Evolutionary conservation across 768 basidiomycete genomes (phyloP), one percentile per base, ranked within the genome.

Genomic region (Mycena amicta): DNA sequence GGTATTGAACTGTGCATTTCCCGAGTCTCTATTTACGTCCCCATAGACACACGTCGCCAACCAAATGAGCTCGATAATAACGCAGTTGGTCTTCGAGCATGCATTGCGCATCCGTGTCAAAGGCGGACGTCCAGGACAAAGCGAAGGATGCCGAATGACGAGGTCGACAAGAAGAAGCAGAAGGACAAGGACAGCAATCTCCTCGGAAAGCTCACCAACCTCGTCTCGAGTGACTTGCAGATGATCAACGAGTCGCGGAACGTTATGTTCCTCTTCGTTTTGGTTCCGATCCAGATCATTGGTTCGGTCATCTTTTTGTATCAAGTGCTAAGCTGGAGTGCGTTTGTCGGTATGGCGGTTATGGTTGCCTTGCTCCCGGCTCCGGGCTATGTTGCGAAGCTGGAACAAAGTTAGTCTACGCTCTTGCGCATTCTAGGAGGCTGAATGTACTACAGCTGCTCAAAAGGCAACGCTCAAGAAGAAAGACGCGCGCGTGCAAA

Each of bases 171-270:
- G 39, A 53, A 54, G 39, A 66, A 54, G 13, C 52, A 29, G 46
- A 63, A 60, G 22, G 47, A 49, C 28, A 56, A 28, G 13, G 47
- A 29, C 30, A 73, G 73, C 11, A 85, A 87, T 66, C 70, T 90
- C 12, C 80, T 85, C 26, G 90, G 92, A 6, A 88, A 83, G 67
- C 86, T 92, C 67, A 92, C 88, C 69, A 92, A 90, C 54, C 72
- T 92, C 5, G 81, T 90, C 27, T 85, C 89, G 3, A 84, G 85
- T 1, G 90, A 93, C 69, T 46, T 46, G 6, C 40, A n/a, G 18
- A 43, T 47, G 23, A 57, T 63, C 29, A 52, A 31, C 31, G 55
- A 60, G 22, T 58, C 41, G 8, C 30, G 56, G 28, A 57, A 56
- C 22, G 2, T 51, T 1, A 23, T 60, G 18, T 41, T 59, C 15